Base-by-base conservation (phyloP, 768 basidiomycete genomes). In the Mycena epipterygia region DNA sequence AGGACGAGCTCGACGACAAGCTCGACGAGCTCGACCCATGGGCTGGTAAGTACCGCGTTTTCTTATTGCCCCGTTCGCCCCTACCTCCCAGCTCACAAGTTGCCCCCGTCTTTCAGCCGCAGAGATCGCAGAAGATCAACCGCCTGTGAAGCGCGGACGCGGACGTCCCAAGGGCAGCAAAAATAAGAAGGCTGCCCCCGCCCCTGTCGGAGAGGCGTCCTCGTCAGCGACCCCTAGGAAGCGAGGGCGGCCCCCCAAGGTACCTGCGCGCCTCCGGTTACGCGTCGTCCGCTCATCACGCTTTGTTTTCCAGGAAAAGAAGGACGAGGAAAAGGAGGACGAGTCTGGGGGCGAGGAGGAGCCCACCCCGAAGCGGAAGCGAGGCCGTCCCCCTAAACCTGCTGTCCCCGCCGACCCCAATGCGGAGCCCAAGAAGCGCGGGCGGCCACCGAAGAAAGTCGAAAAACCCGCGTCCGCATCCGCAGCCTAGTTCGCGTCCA, bases 141-240 rank as follows among this genome's bases (percentile, higher is more conserved):
- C 81, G 52, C 85, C 88, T 51, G 74, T 78, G 69, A 96, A 95
- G 84, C 90, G 95, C 77, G 90, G 93, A 77, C 89, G 96, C 53
- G 95, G 95, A 59, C 90, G 95, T 73, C 95, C 95, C 68, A 95
- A 91, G 80, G 95, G 95, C 75, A 94, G 93, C 81, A 96, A 93
- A 84, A 89, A 90, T 80, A 86, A 90, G 84, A 87, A 86, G 70
- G 65, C 80, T 12, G 74, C 82, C 32, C 71, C 81, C 13, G 64
- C 82, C 52, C 76, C 81, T 49, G 73, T 81, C n/a, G 78, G 80
- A 37, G 76, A 79, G 59, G 76, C 86, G 6, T 73, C 85, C 14
- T 73, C 82, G 25, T 77, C 84, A 17, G 64, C 80, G 16, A 66
- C 77, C 49, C 84, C 82, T 52, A 84, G 84, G 81, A 91, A 91